Evolutionary conservation across 495 filamentous ascomycete genomes (phyloP).

Genomic region (Penicillium malachiteum): DNA sequence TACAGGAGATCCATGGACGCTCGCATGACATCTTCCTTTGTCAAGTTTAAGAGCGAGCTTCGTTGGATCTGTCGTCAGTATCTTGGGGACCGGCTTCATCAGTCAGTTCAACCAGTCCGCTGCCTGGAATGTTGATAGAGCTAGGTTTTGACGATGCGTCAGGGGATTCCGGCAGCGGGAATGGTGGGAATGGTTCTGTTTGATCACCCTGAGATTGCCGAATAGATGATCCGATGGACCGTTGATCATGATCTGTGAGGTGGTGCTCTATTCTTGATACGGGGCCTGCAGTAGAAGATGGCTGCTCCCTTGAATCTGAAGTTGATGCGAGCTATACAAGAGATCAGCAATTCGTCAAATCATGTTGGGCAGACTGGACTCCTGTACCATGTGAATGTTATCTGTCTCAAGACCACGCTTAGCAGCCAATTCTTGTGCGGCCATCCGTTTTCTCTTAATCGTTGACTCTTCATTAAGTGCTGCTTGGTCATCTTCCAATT

Average conservation of each 20-base stretch:
- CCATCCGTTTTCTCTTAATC: slow-evolving; percentile 66
- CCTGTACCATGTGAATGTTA: slow-evolving; percentile 13
- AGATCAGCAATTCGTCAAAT: slow-evolving; percentile 5
- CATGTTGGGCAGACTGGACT: not conserved
- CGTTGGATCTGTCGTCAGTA: not conserved
- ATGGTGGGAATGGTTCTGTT: slow-evolving; percentile 40
- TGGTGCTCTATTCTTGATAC: slow-evolving; percentile 1
- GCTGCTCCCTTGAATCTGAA: slow-evolving; percentile 10
- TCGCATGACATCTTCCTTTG: not conserved
- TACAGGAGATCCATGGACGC: slow-evolving; percentile 17
- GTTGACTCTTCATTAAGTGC: slow-evolving; percentile 68
- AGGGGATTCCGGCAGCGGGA: slow-evolving; percentile 17
- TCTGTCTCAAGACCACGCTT: slow-evolving; percentile 58
- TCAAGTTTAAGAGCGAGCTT: not conserved
- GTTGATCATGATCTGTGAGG: not conserved
- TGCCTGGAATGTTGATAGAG: slow-evolving; percentile 4
- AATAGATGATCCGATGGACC: slow-evolving; percentile 17
- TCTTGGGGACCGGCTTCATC: not conserved
- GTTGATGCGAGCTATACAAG: slow-evolving; percentile 9
- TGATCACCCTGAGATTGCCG: slow-evolving; percentile 21
- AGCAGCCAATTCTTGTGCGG: slow-evolving; percentile 69
- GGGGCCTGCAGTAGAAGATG: slow-evolving; percentile 8
- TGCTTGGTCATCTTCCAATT: slow-evolving; percentile 71
- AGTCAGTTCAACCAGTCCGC: not conserved
- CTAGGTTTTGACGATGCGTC: slow-evolving; percentile 9